Base-by-base conservation (phyloP, 2,329 filamentous ascomycete genomes). In the Neopestalotiopsis rosae region DNA sequence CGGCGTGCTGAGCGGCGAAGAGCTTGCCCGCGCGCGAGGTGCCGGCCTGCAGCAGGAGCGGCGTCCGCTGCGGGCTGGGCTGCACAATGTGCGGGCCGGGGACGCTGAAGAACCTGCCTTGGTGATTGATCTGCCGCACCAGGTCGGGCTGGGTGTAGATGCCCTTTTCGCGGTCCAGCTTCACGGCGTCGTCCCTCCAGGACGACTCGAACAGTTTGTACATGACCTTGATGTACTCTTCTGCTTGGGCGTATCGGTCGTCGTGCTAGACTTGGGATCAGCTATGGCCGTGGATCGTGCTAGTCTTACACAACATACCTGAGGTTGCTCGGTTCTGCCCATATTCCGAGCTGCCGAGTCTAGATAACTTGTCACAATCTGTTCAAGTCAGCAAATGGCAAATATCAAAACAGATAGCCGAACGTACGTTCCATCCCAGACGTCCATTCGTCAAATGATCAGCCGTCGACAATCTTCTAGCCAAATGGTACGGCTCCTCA, bases 321-420 rank as follows among this genome's bases (percentile, higher is more conserved):
- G 70, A 76, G 84, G 83, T 73, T 92, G 90, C 24, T 89, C 83
- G 12, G 83, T 81, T 45, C 85, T 85, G 1, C 90, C 89, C 62
- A 92, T 80, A 74, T 92, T 93, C 12, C 86, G 85, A 0, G 91
- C 91, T 0, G 91, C 91, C 1, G 88, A 91, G 75, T 93, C 90
- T 0, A 93, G 83, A 74, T 92, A 93, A 65, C 90, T 89, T 0
- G 91, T 93, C 0, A 93, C 91, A 66, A 93, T 89, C 81, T 88
- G n/a, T n/a, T 20, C 42, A 13, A 3, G 20, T 66, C 32, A 66
- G 34, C 10, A 34, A 5, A 12, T 32, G 17, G 0, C 76, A 66
- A n/a, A n/a, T n/a, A n/a, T n/a, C n/a, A n/a, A n/a, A n/a, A n/a
- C n/a, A n/a, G n/a, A n/a, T n/a, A n/a, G n/a, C n/a, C n/a, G n/a